Percentiles rank a stretch among this genome's conserved stretches.
Evolutionary conservation across 805 yeast species (phyloP).

Genomic region (Metschnikowia kofuensis): DNA sequence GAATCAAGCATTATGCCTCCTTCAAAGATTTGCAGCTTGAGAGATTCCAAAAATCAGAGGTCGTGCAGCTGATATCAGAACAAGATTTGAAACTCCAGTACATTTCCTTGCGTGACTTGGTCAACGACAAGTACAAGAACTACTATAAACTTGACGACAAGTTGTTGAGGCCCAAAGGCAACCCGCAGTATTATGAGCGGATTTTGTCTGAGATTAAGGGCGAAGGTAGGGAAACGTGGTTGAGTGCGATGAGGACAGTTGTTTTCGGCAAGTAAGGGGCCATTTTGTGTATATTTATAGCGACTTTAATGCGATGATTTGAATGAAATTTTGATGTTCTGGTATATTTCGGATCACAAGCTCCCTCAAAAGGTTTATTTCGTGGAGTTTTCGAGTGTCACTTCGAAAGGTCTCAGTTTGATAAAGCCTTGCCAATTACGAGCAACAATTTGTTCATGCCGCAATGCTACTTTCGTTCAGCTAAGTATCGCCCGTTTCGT

Average conservation of each 20-base stretch:
- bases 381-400: too few species aligned
- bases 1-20: conserved; percentile 64
- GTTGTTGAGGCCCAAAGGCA: conserved; percentile 76
- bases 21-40: conserved; percentile 63
- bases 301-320: too few species aligned
- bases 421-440: too few species aligned
- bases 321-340: too few species aligned
- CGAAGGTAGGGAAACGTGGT: conserved; percentile 61
- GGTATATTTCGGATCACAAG: too few species aligned
- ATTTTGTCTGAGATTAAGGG: conserved; percentile 69
- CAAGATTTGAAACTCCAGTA: conserved; percentile 56
- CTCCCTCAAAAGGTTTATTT: too few species aligned
- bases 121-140: conserved; percentile 58
- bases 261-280: conserved; percentile 59
- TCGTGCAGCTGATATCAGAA: conserved; percentile 42
- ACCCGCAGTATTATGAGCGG: conserved; percentile 73
- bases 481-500: too few species aligned
- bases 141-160: conserved; percentile 66
- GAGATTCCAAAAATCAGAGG: conserved; percentile 35
- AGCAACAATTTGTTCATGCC: too few species aligned
- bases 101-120: conserved; percentile 53
- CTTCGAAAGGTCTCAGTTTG: too few species aligned
- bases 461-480: too few species aligned
- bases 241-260: conserved; percentile 70
- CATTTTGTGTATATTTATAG: background rate